A percentile compares a stretch with the other conserved stretches of the same genome.
Conservation (phyloP, 129 eudicot species). For the Lactuca sativa region DNA sequence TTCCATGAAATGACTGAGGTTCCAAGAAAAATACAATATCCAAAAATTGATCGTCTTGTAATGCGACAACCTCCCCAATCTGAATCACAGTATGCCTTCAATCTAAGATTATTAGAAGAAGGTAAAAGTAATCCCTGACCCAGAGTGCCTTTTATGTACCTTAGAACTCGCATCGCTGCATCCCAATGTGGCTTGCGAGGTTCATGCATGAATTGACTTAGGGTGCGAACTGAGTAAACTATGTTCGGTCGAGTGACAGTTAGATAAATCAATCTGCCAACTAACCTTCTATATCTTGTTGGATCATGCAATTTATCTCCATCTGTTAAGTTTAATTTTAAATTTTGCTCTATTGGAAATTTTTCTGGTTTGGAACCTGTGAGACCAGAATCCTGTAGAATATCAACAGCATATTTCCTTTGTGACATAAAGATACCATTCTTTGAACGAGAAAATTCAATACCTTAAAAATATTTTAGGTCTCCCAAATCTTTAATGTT, state of each 20-base stretch:
- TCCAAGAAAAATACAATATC: background rate
- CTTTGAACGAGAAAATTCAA: conserved; percentile 12
- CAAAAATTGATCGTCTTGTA: background rate
- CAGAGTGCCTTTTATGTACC: no score
- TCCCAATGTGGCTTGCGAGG: background rate
- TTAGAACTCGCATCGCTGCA: no score
- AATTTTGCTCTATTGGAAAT: conserved; percentile 8
- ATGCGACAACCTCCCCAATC: background rate
- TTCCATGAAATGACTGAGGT: background rate
- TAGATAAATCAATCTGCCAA: conserved; percentile 19
- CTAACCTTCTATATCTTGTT: background rate
- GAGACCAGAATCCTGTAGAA: background rate
- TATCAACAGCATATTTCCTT: conserved; percentile 16
- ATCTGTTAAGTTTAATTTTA: background rate
- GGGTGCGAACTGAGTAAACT: background rate
- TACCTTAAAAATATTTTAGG: conserved; percentile 22
- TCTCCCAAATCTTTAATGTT: conserved; percentile 16
- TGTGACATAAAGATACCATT: conserved; percentile 12
- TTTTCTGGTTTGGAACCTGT: background rate
- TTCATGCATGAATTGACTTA: background rate
- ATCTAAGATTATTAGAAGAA: background rate
- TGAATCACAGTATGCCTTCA: background rate
- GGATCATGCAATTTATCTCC: background rate
- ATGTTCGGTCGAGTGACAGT: conserved; percentile 8
- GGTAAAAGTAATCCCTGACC: no score